These are phyloP conservation scores for Ophioceras dolichostomum DNA, from an alignment of 2,329 filamentous ascomycete genomes.

Conservation along the genomic window DNA sequence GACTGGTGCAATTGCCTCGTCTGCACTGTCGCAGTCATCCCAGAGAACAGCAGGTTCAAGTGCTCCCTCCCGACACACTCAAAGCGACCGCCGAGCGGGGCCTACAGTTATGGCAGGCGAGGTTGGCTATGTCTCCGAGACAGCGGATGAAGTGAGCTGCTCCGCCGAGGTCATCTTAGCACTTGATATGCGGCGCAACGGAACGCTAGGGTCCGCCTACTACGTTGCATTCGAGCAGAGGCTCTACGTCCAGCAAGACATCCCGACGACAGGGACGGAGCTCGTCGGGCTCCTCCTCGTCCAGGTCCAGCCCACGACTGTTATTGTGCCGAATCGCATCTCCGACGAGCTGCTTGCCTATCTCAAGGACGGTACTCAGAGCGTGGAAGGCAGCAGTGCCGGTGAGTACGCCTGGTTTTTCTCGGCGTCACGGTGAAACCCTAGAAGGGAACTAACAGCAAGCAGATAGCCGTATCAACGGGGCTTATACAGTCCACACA, in stretches of 20 bases:
- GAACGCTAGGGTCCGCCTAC: slow-evolving; percentile 71
- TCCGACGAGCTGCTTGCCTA: slow-evolving; percentile 25
- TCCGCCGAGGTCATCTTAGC: slow-evolving; percentile 68
- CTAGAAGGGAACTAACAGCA: background rate
- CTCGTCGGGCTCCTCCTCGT: slow-evolving; percentile 49
- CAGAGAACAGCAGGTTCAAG: too few species aligned
- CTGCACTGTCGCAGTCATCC: too few species aligned
- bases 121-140: too few species aligned
- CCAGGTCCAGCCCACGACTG: slow-evolving; percentile 39
- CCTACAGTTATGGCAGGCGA: too few species aligned
- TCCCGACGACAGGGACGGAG: slow-evolving; percentile 55
- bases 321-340: slow-evolving; percentile 38
- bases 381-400: slow-evolving; percentile 14
- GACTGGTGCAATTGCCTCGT: too few species aligned
- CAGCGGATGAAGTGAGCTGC: too few species aligned
- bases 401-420: slow-evolving; percentile 7
- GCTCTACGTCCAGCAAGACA: slow-evolving; percentile 67
- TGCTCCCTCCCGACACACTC: too few species aligned
- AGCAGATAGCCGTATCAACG: too few species aligned
- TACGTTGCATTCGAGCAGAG: slow-evolving; percentile 60
- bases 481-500: background rate
- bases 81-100: too few species aligned
- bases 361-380: slow-evolving; percentile 20
- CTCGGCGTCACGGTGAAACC: slow-evolving; percentile 2
- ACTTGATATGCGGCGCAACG: slow-evolving; percentile 59